Base-by-base conservation (phyloP, 805 yeast genomes). In the Kodamaea nitidulidarum region DNA sequence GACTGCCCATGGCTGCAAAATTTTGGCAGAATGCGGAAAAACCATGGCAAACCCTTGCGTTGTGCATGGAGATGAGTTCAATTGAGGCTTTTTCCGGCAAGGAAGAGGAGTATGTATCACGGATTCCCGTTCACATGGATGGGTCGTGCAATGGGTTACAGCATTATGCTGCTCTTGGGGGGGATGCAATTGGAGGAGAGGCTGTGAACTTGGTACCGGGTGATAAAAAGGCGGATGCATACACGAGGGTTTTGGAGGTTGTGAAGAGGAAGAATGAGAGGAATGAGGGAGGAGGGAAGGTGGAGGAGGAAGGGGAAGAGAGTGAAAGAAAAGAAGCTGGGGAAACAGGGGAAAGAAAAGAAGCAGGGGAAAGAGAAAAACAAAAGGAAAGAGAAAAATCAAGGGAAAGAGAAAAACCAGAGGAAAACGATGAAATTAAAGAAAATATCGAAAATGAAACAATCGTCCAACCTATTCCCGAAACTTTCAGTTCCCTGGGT, bases 131-230 rank as follows among this genome's bases (percentile, higher is more conserved):
- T 6, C 71, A 67, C 37, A 67, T 61, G 43, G 74, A 69, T 48
- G 74, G 74, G 0, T 63, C 73, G 0, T 69, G 74, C 40, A 69
- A 69, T 46, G 74, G 74, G 2, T 56, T 69, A 26, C 74, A 69
- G 48, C 74, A 69, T 43, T 69, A 68, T 48, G 67, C 74, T 5
- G 73, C 73, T 1, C 48, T 69, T 12, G 67, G 71, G 2, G 54
- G 54, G 0, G 73, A 69, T 43, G 22, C 30, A 14, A 54, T 47
- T 10, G 73, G 71, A 2, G 73, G 65, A 0, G 35, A 33, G n/a
- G 63, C 72, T 1, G 74, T 69, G 4, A 69, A 69, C 42, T 46
- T 69, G 5, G 22, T 58, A 2, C 60, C 63, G 2, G 20, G 37
- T 4, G 40, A 16, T n/a, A 27, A 6, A 30, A 42, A 7, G 40